Conservation (phyloP, 2,329 filamentous ascomycete genomes). For the Hymenoscyphus fraxineus region DNA sequence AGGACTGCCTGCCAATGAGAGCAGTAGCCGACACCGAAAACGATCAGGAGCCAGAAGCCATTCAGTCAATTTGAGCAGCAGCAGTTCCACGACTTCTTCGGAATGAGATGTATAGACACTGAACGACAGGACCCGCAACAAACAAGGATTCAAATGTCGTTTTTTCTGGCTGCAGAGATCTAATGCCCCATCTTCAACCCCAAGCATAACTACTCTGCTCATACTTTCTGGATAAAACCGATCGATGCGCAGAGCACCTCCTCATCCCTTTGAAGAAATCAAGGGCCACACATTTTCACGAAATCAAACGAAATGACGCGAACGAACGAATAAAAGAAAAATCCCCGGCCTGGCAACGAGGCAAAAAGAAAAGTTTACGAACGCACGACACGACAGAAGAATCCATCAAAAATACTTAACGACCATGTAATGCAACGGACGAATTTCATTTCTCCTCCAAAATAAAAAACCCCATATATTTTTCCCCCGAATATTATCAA, state of each 20-base stretch:
- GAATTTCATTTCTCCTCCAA: slow-evolving; percentile 20
- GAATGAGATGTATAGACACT: slow-evolving; percentile 19
- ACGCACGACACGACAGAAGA: not conserved
- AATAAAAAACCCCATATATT: not conserved
- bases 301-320: slow-evolving; percentile 6
- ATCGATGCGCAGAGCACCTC: slow-evolving; percentile 9
- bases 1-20: slow-evolving; percentile 52
- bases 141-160: slow-evolving; percentile 28
- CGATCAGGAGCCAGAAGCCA: slow-evolving; percentile 31
- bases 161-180: slow-evolving; percentile 14
- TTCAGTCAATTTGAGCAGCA: slow-evolving; percentile 36
- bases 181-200: not conserved
- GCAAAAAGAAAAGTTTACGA: slow-evolving; percentile 4
- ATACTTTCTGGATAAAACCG: slow-evolving; percentile 16
- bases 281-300: slow-evolving; percentile 13
- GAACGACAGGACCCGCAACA: slow-evolving; percentile 13
- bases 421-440: slow-evolving; percentile 20
- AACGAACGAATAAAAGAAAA: slow-evolving; percentile 14
- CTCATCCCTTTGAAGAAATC: slow-evolving; percentile 3
- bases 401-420: slow-evolving; percentile 15
- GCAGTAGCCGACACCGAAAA: slow-evolving; percentile 31
- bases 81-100: slow-evolving; percentile 34
- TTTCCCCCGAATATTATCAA: slow-evolving; percentile 12
- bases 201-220: slow-evolving; percentile 2
- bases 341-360: slow-evolving; percentile 23